Evolutionary conservation across 164 flowering plant genomes (phyloP).

Genomic region (Sedum album): DNA sequence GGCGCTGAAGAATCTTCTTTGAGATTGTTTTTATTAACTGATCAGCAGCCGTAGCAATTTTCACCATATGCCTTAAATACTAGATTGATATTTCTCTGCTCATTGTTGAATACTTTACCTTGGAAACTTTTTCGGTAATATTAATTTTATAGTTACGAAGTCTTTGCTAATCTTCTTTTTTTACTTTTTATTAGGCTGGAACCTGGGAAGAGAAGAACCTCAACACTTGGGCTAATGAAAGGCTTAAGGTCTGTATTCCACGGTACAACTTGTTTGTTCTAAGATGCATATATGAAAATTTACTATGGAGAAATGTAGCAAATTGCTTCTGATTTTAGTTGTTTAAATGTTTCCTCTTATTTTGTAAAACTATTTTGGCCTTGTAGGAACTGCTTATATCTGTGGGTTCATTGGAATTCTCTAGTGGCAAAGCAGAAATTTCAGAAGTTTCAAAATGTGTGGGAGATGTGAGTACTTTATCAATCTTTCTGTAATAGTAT

Average conservation of each 20-base stretch:
- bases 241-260: conserved; percentile 57
- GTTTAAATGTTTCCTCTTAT: neutral
- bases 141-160: too few relatives aligned
- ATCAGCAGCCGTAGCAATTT: too few relatives aligned
- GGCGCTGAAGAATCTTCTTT: too few relatives aligned
- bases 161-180: too few relatives aligned
- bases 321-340: neutral
- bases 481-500: neutral
- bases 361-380: neutral
- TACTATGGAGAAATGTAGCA: neutral
- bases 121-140: too few relatives aligned
- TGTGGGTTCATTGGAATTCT: neutral
- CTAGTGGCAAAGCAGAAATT: neutral
- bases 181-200: conserved; percentile 50
- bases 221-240: conserved; percentile 69
- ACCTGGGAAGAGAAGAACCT: conserved; percentile 97
- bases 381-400: conserved; percentile 50
- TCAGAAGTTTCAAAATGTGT: neutral
- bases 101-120: too few relatives aligned
- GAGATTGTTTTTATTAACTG: too few relatives aligned
- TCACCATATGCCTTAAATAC: too few relatives aligned
- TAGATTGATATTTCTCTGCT: too few relatives aligned
- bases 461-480: conserved; percentile 30
- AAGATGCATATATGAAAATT: neutral
- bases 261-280: neutral